phyloP scores from a whole-genome alignment of 2,329 filamentous ascomycete species.

The Colletotrichum tabaci region DNA sequence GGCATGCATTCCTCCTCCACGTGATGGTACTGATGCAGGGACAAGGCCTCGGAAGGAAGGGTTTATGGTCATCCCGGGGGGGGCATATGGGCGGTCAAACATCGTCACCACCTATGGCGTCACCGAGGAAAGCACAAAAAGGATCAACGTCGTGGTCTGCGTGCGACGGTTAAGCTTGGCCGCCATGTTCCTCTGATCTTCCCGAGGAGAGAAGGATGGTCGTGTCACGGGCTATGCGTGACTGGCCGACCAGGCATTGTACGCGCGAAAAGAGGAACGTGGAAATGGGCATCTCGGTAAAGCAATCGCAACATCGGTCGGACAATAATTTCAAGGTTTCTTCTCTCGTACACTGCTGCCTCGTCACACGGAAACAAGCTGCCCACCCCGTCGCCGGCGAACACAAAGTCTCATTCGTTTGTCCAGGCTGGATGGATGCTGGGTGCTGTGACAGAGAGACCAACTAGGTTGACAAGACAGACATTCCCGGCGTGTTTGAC shows the following conservation, averaged over 20 bases:
- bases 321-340: conserved; percentile 3
- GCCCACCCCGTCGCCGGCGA: not conserved
- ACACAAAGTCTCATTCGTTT: not conserved
- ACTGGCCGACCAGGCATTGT: not conserved
- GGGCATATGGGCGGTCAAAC: conserved; percentile 10
- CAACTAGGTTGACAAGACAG: not conserved
- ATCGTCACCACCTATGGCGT: conserved; percentile 6
- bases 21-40: conserved; percentile 31
- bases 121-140: not conserved
- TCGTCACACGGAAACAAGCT: conserved; percentile 22
- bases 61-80: not conserved
- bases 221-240: not conserved
- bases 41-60: conserved; percentile 18
- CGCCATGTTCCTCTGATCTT: not conserved
- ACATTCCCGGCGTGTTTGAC: not conserved
- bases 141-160: conserved; percentile 21
- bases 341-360: not conserved
- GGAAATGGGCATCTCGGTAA: not conserved
- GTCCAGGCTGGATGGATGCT: not conserved
- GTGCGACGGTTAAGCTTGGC: conserved; percentile 2
- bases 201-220: not conserved
- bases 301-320: conserved; percentile 2
- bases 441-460: not conserved
- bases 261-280: conserved; percentile 5
- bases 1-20: conserved; percentile 24